Evolutionary conservation across 495 filamentous ascomycete genomes (phyloP).

Genomic region (Aspergillus diversus): DNA sequence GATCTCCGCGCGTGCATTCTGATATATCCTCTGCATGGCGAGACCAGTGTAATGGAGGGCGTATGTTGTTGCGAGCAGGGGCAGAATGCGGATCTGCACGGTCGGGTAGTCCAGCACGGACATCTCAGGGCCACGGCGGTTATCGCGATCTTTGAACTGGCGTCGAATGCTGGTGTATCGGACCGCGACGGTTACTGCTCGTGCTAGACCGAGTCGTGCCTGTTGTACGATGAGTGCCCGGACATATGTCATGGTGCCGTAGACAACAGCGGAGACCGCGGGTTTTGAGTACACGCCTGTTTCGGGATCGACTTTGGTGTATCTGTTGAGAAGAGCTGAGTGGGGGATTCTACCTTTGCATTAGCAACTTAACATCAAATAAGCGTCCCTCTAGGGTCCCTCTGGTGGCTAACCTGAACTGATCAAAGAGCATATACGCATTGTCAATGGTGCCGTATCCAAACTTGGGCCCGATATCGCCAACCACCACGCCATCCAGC

Average conservation of each 20-base stretch:
- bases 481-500: conserved; percentile 46
- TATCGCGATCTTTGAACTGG: conserved; percentile 52
- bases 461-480: conserved; percentile 54
- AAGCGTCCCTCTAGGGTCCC: not conserved
- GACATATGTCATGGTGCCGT: conserved; percentile 50
- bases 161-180: conserved; percentile 47
- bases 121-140: conserved; percentile 38
- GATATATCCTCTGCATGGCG: conserved; percentile 45
- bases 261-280: conserved; percentile 45
- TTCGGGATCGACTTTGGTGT: conserved; percentile 44
- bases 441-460: conserved; percentile 55
- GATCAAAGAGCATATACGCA: conserved; percentile 54
- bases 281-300: conserved; percentile 45
- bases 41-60: conserved; percentile 53
- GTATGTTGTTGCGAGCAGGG: conserved; percentile 51
- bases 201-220: conserved; percentile 48
- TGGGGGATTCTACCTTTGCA: conserved; percentile 39
- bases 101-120: conserved; percentile 54
- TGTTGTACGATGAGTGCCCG: conserved; percentile 53
- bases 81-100: conserved; percentile 52
- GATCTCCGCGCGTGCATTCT: conserved; percentile 38
- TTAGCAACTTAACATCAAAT: not conserved
- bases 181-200: conserved; percentile 52
- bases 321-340: conserved; percentile 49
- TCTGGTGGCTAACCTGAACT: conserved; percentile 35